A percentile compares a stretch with the other conserved stretches of the same genome.
phyloP scores from a whole-genome alignment of 768 basidiomycete genomes.

The Trametes gibbosa region DNA sequence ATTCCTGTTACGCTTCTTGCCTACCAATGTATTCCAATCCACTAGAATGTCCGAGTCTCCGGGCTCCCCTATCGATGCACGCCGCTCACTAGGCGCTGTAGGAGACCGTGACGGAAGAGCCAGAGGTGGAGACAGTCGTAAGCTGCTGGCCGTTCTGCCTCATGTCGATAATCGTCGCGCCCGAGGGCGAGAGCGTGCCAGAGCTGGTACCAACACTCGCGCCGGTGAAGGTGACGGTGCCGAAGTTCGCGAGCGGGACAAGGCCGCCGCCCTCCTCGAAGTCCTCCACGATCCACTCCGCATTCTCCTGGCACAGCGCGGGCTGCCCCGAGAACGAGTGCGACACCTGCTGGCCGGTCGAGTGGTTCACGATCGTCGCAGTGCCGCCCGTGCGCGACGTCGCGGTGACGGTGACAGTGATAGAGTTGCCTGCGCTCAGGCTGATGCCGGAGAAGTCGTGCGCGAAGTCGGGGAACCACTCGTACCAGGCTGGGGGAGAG shows the following conservation, averaged over 20 bases:
- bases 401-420: conserved; percentile 32
- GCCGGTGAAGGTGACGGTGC: conserved; percentile 36
- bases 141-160: conserved; percentile 32
- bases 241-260: conserved; percentile 40
- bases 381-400: conserved; percentile 26
- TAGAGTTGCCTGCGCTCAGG: conserved; percentile 29
- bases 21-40: no score
- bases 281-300: conserved; percentile 41
- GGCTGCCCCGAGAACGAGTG: conserved; percentile 30
- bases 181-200: conserved; percentile 28
- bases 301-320: conserved; percentile 35
- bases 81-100: conserved; percentile 19
- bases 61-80: no score
- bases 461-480: conserved; percentile 34
- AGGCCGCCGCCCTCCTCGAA: conserved; percentile 24
- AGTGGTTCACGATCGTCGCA: conserved; percentile 28
- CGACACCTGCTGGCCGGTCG: conserved; percentile 29
- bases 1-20: no score
- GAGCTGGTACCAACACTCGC: conserved; percentile 29
- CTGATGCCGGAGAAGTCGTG: conserved; percentile 34
- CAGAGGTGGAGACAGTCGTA: conserved; percentile 28
- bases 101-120: conserved; percentile 25
- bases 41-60: no score
- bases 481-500: conserved; percentile 29
- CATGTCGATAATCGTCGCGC: conserved; percentile 36